These are phyloP conservation scores for Tricholoma matsutake DNA, from an alignment of 768 basidiomycete genomes.

Conservation along the genomic window DNA sequence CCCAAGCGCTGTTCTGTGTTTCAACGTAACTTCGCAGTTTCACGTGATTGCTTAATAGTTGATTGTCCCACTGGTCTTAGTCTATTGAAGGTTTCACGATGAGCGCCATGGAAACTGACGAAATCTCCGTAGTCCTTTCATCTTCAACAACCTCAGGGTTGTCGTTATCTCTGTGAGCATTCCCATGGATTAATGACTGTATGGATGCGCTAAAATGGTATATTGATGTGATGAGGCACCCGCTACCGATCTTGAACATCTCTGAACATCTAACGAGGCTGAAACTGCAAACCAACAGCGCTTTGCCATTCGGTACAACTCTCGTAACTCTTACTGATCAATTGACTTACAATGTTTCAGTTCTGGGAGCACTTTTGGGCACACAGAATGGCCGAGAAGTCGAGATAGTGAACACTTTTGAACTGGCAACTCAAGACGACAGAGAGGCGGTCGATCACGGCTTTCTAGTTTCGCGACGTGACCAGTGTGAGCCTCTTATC, in stretches of 20 bases:
- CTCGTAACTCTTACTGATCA: not conserved
- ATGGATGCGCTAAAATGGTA: slow-evolving; percentile 10
- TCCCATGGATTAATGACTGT: not conserved
- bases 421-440: slow-evolving; percentile 66
- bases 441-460: slow-evolving; percentile 70
- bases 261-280: slow-evolving; percentile 92
- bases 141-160: slow-evolving; percentile 71
- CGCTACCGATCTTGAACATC: slow-evolving; percentile 93
- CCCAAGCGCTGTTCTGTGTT: too few species aligned
- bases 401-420: slow-evolving; percentile 96
- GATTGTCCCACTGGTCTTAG: not conserved
- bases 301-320: slow-evolving; percentile 61
- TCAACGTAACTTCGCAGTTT: too few species aligned
- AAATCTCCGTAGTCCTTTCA: slow-evolving; percentile 69
- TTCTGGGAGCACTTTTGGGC: slow-evolving; percentile 90
- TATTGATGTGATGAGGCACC: slow-evolving; percentile 62
- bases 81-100: slow-evolving; percentile 19
- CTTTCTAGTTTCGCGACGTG: slow-evolving; percentile 78
- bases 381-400: slow-evolving; percentile 93
- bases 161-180: slow-evolving; percentile 66
- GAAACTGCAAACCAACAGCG: slow-evolving; percentile 65
- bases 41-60: not conserved
- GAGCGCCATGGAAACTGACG: slow-evolving; percentile 78
- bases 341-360: slow-evolving; percentile 36
- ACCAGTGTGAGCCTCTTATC: slow-evolving; percentile 63